phyloP scores from a whole-genome alignment of 768 basidiomycete genomes.

The Auricularia auricula-judae region DNA sequence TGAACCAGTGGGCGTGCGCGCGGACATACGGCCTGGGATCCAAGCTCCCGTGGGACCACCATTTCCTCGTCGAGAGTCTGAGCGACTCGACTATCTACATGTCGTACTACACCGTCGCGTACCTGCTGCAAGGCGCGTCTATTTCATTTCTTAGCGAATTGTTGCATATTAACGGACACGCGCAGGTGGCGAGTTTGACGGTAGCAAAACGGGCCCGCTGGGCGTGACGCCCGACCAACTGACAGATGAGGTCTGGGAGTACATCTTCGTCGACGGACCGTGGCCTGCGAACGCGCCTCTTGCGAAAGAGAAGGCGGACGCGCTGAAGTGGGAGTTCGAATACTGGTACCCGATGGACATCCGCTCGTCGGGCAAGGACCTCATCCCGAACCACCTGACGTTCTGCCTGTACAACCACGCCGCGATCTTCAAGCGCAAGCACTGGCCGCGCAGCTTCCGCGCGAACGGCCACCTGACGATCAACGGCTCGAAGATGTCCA shows the following conservation, averaged over 20 bases:
- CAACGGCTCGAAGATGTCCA: slow-evolving; percentile 98
- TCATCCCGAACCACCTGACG: slow-evolving; percentile 90
- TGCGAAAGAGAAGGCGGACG: slow-evolving; percentile 65
- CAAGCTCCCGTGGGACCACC: slow-evolving; percentile 91
- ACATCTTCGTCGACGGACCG: slow-evolving; percentile 70
- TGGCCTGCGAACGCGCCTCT: slow-evolving; percentile 62
- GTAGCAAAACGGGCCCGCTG: slow-evolving; percentile 66
- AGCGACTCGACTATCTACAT: slow-evolving; percentile 99
- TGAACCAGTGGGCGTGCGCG: slow-evolving; percentile 99
- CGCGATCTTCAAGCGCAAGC: slow-evolving; percentile 78
- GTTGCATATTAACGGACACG: not conserved
- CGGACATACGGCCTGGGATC: slow-evolving; percentile 93
- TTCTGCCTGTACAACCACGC: slow-evolving; percentile 92
- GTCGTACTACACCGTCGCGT: slow-evolving; percentile 92
- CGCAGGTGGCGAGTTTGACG: slow-evolving; percentile 62
- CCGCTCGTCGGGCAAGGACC: slow-evolving; percentile 94
- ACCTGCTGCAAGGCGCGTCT: slow-evolving; percentile 69
- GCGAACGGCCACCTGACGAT: slow-evolving; percentile 94
- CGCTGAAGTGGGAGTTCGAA: slow-evolving; percentile 79
- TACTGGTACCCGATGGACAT: slow-evolving; percentile 99
- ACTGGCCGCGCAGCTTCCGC: slow-evolving; percentile 87
- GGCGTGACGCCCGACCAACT: slow-evolving; percentile 83
- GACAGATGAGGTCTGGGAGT: slow-evolving; percentile 98
- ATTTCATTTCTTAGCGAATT: not conserved
- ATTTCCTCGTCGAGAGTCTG: slow-evolving; percentile 92